Evolutionary conservation across 306 rosid species (phyloP), one percentile per base, ranked within the genome.

Genomic region (Amphicarpaea edgeworthii): DNA sequence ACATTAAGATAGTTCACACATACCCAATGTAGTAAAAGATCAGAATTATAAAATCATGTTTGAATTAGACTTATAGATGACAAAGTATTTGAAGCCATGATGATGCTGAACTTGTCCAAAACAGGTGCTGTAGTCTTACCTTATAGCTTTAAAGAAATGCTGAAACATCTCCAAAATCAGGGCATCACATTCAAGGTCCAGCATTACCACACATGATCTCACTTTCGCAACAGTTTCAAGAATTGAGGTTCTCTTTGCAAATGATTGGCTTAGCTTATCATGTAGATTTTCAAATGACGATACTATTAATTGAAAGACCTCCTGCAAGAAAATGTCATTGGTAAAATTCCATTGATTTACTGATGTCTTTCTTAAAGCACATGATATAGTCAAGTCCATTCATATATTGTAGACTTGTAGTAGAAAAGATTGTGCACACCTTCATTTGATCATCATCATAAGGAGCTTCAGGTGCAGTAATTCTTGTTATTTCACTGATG

Each of bases 391-490:
- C 40, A 21, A 58, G 17, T 14, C 45, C 26, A 20, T 23, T 21
- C 26, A 17, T 50, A 68, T 24, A 77, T 42, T 63, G 16, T 23
- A 28, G 19, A 19, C 75, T 42, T 63, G 16, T 23, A 28, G 19
- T 5, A 74, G 30, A 19, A 37, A 19, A 37, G 14, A 9, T 49
- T 54, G 49, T 50, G 63, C 54, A 40, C 72, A 91, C 98, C 97
- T 91, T 94, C 98, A 94, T 91, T 76, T 88, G 90, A 40, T 87
- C 97, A 76, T 94, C 98, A 65, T 86, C 91, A 73, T 94, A 94
- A 32, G 98, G 98, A 60, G 96, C 95, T 32, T 94, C 97, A 34
- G 97, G 97, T 59, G 98, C 98, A 54, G 95, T 90, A 61, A 92
- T 92, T 83, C 98, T 90, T 43, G 98, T 94, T 70, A 94, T 90